Conservation (phyloP, 345 rosid species). For the Xanthoceras sorbifolium region DNA sequence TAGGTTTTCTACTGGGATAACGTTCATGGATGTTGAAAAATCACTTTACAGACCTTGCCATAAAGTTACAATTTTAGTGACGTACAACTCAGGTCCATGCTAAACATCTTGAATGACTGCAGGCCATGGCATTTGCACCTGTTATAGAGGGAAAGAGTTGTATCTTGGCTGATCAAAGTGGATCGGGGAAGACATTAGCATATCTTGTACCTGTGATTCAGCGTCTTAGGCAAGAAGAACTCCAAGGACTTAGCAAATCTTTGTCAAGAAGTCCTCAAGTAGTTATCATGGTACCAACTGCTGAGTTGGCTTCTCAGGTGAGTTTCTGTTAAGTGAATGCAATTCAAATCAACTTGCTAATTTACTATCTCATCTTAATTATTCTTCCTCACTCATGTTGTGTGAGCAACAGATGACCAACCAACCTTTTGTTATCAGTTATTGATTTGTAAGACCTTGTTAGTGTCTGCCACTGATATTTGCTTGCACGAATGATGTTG, state of each 20-base stretch:
- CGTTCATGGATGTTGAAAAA: neutral
- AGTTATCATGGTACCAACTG: conserved; percentile 82
- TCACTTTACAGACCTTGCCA: neutral
- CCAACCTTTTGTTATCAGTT: neutral
- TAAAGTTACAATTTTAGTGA: neutral
- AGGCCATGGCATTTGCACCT: conserved; percentile 87
- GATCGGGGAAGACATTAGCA: conserved; percentile 96
- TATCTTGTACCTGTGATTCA: conserved; percentile 84
- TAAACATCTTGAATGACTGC: conserved; percentile 31
- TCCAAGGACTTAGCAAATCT: conserved; percentile 61
- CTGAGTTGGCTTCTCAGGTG: conserved; percentile 97
- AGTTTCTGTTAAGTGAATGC: conserved; percentile 12
- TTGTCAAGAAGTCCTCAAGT: conserved; percentile 68
- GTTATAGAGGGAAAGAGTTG: conserved; percentile 78
- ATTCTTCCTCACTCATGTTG: conserved; percentile 1
- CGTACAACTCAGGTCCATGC: conserved; percentile 3
- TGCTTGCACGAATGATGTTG: neutral
- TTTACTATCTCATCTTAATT: conserved; percentile 1
- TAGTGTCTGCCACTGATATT: neutral
- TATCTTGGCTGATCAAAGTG: conserved; percentile 96
- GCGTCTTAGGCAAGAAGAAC: conserved; percentile 86
- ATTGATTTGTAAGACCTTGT: neutral
- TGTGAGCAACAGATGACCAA: neutral
- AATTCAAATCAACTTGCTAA: neutral
- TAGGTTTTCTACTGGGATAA: neutral